Evolutionary conservation across 345 rosid species (phyloP).

Genomic region (Eucalyptus cloeziana): DNA sequence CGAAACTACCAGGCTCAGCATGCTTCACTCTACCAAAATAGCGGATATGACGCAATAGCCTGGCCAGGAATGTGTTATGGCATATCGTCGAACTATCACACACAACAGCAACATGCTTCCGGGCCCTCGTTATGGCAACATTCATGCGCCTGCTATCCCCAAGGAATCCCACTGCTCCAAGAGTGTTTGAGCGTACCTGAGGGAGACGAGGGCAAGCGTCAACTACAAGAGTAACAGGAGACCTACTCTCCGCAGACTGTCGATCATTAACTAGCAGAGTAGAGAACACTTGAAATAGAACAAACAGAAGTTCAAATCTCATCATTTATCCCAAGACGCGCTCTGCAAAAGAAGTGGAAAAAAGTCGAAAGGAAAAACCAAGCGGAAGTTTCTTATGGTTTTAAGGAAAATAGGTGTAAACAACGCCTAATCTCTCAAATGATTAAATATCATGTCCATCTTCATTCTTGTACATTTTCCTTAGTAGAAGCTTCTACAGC

Average conservation of each 20-base stretch:
- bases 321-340: neutral
- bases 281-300: neutral
- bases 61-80: slow-evolving; percentile 87
- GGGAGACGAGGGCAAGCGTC: neutral
- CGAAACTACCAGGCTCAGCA: slow-evolving; percentile 67
- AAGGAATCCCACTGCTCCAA: slow-evolving; percentile 89
- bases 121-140: slow-evolving; percentile 85
- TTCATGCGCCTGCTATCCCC: slow-evolving; percentile 92
- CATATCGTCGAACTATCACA: slow-evolving; percentile 96
- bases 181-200: slow-evolving; percentile 77
- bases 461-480: neutral
- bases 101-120: slow-evolving; percentile 77
- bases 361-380: neutral
- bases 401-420: neutral
- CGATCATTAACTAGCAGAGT: neutral
- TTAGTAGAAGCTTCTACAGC: neutral
- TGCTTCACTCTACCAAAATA: slow-evolving; percentile 85
- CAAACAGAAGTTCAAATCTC: neutral
- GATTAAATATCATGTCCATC: neutral
- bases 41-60: slow-evolving; percentile 82
- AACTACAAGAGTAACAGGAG: neutral
- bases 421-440: neutral
- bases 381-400: neutral
- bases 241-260: neutral
- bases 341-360: neutral